Evolutionary conservation across 768 basidiomycete species (phyloP), one percentile per base, ranked within the genome.

Genomic region (Auricularia heimuer): DNA sequence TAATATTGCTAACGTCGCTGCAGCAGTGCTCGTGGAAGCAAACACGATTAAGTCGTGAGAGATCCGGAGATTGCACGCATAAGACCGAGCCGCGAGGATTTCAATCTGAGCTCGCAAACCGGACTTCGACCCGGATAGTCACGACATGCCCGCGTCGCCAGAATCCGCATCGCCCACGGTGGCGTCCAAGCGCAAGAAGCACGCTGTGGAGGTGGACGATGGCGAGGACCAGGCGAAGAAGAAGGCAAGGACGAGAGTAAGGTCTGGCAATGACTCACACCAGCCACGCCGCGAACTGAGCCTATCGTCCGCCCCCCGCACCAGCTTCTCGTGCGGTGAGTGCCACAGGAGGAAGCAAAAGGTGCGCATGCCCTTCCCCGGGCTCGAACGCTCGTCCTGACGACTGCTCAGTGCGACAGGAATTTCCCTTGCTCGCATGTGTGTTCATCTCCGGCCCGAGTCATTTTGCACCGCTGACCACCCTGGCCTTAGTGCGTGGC

Each of bases 301-400:
- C 56, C 34, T 60, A 29, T 60, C 56, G 34, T 35, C 24, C 56
- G 56, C 64, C 56, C 36, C 62, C 51, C 11, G 64, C 24, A 63
- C 6, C 70, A 91, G 89, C 75, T 92, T 90, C 69, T 91, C 90
- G 8, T 92, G 90, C 65, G 89, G 89, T 18, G 91, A 94, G 77
- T 93, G 92, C 68, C 92, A 93, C 77, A 84, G 91, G 24, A 80
- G 91, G 67, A 94, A 94, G 73, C 91, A 94, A 76, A 92, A 92
- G 82, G 90, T 89, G 64, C 7, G 65, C 60, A 24, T 42, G 37
- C 45, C 61, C 64, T 58, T 62, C 29, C 44, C 29, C 42, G 63
- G 61, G 39, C 21, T 47, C 7, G 45, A n/a, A 62, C 35, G 62
- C 67, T 58, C 36, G 68, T 16, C 61, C 69, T 70, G 66, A 68